Base-by-base conservation (phyloP, 2,329 filamentous ascomycete genomes). In the Cercospora nicotianae region DNA sequence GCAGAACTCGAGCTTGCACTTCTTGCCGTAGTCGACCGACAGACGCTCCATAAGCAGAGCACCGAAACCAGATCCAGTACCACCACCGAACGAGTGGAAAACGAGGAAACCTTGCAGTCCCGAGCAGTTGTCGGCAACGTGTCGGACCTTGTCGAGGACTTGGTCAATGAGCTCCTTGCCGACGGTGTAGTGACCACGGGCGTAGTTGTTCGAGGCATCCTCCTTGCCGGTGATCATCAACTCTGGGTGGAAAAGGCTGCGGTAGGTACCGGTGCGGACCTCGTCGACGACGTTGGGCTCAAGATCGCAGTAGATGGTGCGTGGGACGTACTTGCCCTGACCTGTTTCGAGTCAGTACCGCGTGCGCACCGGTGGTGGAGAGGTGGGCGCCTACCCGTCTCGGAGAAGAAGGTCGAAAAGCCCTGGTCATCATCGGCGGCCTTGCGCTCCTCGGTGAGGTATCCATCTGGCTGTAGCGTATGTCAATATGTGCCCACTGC, bases 191-290 rank as follows among this genome's bases (percentile, higher is more conserved):
- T 99, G 95, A 76, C 95, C 95, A 88, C 95, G 94, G 77, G 95
- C 95, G 81, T 98, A 98, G 90, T 99, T 99, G 91, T 99, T 99
- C 76, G 94, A 97, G 75, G 95, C 95, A 90, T 98, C 95, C 88
- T 98, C 95, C 90, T 98, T 98, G 85, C 95, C 95, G 74, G 93
- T 97, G 84, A 99, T 97, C 94, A 99, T 97, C 86, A 96, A 91
- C 86, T 98, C 95, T 69, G 95, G 95, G 87, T 98, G 95, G 90
- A 98, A 98, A 74, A 99, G 91, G 80, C 88, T 91, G 79, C 94
- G 92, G 89, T 98, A 99, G 81, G 93, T 84, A 80, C 95, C 95
- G 77, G 94, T 98, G 86, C 95, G 94, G 85, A 98, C 95, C 87
- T 98, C 95, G 80, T 99, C 95, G 86, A 99, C 90, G 79, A 98